These are phyloP conservation scores for Cydonia oblonga DNA, from an alignment of 331 rosid genomes.

Conservation along the genomic window DNA sequence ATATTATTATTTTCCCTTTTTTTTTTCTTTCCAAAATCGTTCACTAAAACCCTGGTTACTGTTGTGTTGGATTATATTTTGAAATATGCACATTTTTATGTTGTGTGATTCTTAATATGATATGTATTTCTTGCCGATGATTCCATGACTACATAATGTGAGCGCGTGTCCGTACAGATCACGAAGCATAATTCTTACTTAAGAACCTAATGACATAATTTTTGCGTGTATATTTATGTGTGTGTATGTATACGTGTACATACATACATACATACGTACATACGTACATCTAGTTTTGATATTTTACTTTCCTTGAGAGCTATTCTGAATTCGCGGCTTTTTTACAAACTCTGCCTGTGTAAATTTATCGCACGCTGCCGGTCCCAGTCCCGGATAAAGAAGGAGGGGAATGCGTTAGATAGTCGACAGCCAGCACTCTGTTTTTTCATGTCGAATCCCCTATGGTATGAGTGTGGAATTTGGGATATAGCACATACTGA, in stretches of 20 bases:
- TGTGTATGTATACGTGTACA: too few relatives aligned
- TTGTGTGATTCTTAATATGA: background rate
- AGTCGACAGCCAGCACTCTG: too few relatives aligned
- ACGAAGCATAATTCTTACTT: background rate
- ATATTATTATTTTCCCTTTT: too few relatives aligned
- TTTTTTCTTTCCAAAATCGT: background rate
- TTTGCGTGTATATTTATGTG: background rate
- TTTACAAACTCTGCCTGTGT: too few relatives aligned
- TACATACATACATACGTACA: background rate
- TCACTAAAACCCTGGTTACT: background rate
- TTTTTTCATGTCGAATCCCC: too few relatives aligned
- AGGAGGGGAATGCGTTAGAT: too few relatives aligned
- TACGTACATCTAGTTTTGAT: background rate
- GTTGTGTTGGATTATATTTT: background rate
- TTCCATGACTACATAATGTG: background rate
- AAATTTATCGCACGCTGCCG: too few relatives aligned
- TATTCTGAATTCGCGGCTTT: background rate
- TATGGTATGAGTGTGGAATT: too few relatives aligned
- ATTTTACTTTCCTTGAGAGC: background rate
- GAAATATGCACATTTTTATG: background rate
- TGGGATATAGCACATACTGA: too few relatives aligned
- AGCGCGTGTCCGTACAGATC: background rate
- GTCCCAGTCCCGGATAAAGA: too few relatives aligned
- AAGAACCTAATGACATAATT: background rate
- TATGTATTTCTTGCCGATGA: background rate